Conservation (phyloP, 164 flowering plant species). For the Magnolia kwangsiensis region DNA sequence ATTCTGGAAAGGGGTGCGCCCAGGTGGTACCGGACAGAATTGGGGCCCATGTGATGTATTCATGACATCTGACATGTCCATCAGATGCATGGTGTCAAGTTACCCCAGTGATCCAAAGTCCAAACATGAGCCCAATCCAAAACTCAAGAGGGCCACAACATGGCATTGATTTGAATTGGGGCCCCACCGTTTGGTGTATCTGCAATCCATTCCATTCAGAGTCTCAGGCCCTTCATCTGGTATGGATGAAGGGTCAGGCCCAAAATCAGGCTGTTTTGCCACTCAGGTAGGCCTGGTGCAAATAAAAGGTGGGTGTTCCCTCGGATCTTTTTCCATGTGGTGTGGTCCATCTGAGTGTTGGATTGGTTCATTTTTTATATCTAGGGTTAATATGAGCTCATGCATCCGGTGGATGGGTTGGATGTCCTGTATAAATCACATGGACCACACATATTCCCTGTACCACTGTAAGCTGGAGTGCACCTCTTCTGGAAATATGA, state of each 20-base stretch:
- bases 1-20: not conserved
- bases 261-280: too few relatives aligned
- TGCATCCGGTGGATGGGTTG: not conserved
- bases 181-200: too few relatives aligned
- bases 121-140: too few relatives aligned
- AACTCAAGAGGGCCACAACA: too few relatives aligned
- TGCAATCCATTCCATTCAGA: too few relatives aligned
- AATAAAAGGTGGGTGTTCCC: not conserved
- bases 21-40: not conserved
- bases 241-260: too few relatives aligned
- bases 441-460: not conserved
- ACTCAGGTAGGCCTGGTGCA: too few relatives aligned
- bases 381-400: not conserved
- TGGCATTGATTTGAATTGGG: too few relatives aligned
- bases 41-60: not conserved
- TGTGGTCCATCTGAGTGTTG: not conserved
- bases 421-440: not conserved
- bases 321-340: not conserved
- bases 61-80: not conserved
- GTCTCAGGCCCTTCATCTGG: too few relatives aligned
- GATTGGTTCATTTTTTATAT: too few relatives aligned
- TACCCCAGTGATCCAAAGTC: too few relatives aligned
- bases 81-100: not conserved
- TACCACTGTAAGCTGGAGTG: not conserved
- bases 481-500: not conserved